Base-by-base conservation (phyloP, 768 basidiomycete genomes). In the Jaapia argillacea region DNA sequence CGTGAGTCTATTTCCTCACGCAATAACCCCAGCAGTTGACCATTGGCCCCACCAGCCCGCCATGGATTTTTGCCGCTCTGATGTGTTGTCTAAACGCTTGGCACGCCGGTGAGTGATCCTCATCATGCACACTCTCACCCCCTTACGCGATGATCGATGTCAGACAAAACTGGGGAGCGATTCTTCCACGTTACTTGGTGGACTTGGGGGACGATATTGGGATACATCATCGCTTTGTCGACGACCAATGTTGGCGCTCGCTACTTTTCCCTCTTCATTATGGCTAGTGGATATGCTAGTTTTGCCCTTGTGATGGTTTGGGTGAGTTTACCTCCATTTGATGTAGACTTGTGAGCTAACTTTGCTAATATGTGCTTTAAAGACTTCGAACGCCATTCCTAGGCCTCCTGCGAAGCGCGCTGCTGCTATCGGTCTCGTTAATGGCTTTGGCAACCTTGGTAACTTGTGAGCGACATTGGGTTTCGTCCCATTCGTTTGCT, bases 171-270 rank as follows among this genome's bases (percentile, higher is more conserved):
- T 3, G 79, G 79, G 0, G 80, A 81, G 58, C 69, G 78, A 4
- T 81, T 74, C 60, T 77, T 78, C 66, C 81, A 82, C 54, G 64
- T 72, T 40, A 58, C 63, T 2, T 62, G 55, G 2, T 71, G 69
- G 61, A 78, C 75, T 76, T 79, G 77, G 77, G 72, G 63, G 2
- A 69, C 70, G 36, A 75, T 81, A 2, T 27, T 78, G 2, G 81
- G 75, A 1, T 81, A 72, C 49, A 73, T 81, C 48, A 77, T 82
- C 46, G 71, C 69, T 2, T 54, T 80, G 16, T 70, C 70, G 1
- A 81, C 78, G 0, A 67, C 67, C 59, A 61, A 58, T 3, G 66
- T 67, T n/a, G 68, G 58, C 0, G 77, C 66, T 1, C 70, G 79
- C 42, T 81, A 82, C 48, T 62, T 81, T 23, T 69, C 75, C 1